These are phyloP conservation scores for Oryza longistaminata DNA, from an alignment of 176 grass and related monocot genomes.

Conservation along the genomic window DNA sequence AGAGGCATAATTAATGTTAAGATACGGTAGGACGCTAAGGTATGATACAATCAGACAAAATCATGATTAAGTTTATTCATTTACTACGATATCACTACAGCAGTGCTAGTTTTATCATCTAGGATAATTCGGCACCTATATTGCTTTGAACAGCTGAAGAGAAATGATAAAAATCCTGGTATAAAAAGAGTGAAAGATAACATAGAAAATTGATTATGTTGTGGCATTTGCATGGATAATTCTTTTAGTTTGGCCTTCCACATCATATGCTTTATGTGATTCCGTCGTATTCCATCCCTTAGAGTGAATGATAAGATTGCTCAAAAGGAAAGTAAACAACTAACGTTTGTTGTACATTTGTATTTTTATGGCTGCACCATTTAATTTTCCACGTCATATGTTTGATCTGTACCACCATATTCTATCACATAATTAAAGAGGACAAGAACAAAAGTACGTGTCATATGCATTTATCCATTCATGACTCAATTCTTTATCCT, in stretches of 20 bases:
- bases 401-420: neutral
- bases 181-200: no score
- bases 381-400: neutral
- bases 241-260: neutral
- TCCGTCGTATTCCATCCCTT: neutral
- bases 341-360: neutral
- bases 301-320: neutral
- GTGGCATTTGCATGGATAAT: neutral
- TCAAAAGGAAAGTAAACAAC: neutral
- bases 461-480: neutral
- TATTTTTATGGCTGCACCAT: neutral
- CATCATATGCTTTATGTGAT: neutral
- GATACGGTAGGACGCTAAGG: neutral
- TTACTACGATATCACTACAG: no score
- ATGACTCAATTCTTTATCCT: neutral
- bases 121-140: no score
- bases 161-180: no score
- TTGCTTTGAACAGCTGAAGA: neutral
- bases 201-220: no score
- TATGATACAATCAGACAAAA: neutral
- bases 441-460: neutral
- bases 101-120: neutral
- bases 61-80: neutral
- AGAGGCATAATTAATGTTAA: neutral
- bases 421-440: constrained; percentile 22